phyloP scores from a whole-genome alignment of 2,329 filamentous ascomycete species.

The Chaetomium sp. region DNA sequence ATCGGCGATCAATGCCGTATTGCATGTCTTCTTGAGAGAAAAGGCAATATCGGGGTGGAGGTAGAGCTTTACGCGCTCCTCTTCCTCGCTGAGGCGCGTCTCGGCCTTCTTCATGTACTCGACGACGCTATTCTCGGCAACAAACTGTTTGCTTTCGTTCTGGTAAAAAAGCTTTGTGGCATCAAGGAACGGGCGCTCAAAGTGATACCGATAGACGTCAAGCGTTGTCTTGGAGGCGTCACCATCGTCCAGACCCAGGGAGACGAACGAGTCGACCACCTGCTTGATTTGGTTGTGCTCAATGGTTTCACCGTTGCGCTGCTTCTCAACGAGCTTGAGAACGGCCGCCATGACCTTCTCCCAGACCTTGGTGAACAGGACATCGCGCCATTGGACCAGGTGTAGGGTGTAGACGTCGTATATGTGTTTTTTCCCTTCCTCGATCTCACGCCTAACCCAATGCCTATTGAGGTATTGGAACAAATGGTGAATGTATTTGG shows the following conservation, averaged over 20 bases:
- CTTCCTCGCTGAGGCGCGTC: constrained; percentile 80
- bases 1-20: constrained; percentile 81
- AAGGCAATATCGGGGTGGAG: constrained; percentile 83
- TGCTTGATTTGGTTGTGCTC: constrained; percentile 96
- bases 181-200: constrained; percentile 84
- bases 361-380: constrained; percentile 79
- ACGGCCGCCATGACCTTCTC: constrained; percentile 92
- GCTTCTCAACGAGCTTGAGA: constrained; percentile 90
- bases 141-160: constrained; percentile 86
- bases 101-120: constrained; percentile 99
- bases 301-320: constrained; percentile 94
- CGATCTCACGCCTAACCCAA: constrained; percentile 98
- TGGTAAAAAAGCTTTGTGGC: constrained; percentile 84
- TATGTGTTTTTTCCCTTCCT: constrained; percentile 96
- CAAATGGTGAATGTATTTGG: constrained; percentile 94
- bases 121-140: constrained; percentile 93
- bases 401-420: constrained; percentile 98
- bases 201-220: constrained; percentile 87
- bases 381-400: constrained; percentile 88
- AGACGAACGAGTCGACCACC: constrained; percentile 94
- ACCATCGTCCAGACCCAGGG: constrained; percentile 85
- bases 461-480: constrained; percentile 96
- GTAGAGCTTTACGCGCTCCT: constrained; percentile 86
- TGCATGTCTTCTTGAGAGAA: constrained; percentile 78
- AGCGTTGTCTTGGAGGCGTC: constrained; percentile 91